Percentiles rank a stretch among this genome's conserved stretches.
These are phyloP conservation scores for Gonium pectorale DNA, from an alignment of 139 green algal species.

Conservation along the genomic window DNA sequence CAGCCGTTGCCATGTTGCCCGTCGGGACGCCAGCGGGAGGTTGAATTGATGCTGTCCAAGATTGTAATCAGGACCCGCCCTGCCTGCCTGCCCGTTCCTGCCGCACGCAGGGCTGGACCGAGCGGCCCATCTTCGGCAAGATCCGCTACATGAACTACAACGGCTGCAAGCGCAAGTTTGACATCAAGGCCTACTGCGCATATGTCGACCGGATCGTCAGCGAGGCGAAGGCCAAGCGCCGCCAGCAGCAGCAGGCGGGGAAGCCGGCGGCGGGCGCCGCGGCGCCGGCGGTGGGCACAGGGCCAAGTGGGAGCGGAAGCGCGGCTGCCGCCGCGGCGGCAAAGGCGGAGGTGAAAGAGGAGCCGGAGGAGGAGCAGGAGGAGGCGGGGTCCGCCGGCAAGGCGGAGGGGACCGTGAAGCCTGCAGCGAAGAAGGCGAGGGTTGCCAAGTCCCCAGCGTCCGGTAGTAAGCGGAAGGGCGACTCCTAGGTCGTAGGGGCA, in stretches of 20 bases:
- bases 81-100: too few species aligned
- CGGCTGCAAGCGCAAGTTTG: slow-evolving; percentile 97
- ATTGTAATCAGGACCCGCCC: too few species aligned
- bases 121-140: slow-evolving; percentile 96
- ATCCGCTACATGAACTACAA: slow-evolving; percentile 97
- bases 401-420: neutral
- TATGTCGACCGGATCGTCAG: slow-evolving; percentile 14
- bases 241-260: neutral
- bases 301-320: too few species aligned
- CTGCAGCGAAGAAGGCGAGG: too few species aligned
- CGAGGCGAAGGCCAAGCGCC: slow-evolving; percentile 15
- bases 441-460: too few species aligned
- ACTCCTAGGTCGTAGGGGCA: too few species aligned
- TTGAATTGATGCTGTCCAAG: too few species aligned
- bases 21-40: too few species aligned
- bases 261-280: neutral
- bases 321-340: too few species aligned
- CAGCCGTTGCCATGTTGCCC: too few species aligned
- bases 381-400: neutral
- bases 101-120: slow-evolving; percentile 93
- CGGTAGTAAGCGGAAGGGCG: too few species aligned
- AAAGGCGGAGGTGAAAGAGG: neutral
- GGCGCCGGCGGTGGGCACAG: neutral
- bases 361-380: neutral
- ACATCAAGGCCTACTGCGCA: slow-evolving; percentile 68